phyloP scores from a whole-genome alignment of 768 basidiomycete genomes.

The Asterophora lycoperdoides region DNA sequence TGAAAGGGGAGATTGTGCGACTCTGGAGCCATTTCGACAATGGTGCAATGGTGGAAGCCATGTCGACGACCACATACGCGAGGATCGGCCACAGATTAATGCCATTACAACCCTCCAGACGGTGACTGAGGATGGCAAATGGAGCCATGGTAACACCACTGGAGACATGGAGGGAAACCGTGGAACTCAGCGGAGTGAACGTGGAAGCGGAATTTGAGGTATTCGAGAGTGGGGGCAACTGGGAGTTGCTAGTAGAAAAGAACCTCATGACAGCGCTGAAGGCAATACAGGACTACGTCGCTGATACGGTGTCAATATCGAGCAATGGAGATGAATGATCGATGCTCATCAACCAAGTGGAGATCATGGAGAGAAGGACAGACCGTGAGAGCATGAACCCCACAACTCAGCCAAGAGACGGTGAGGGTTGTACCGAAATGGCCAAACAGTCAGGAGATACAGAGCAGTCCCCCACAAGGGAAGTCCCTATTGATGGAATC shows the following conservation, averaged over 20 bases:
- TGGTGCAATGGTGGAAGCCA: slow-evolving; percentile 21
- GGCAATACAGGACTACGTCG: slow-evolving; percentile 23
- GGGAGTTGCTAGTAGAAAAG: slow-evolving; percentile 28
- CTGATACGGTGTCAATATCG: slow-evolving; percentile 10
- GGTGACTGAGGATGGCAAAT: slow-evolving; percentile 23
- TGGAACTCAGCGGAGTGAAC: neutral
- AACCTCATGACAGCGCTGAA: slow-evolving; percentile 18
- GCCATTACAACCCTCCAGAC: slow-evolving; percentile 1
- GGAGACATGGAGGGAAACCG: slow-evolving; percentile 5
- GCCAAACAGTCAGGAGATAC: too few species aligned
- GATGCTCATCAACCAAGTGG: neutral
- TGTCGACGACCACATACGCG: slow-evolving; percentile 4
- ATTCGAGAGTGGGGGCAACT: slow-evolving; percentile 24
- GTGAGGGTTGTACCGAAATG: too few species aligned
- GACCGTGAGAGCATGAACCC: too few species aligned
- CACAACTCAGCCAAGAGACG: too few species aligned
- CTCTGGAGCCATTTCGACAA: too few species aligned
- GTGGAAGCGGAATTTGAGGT: slow-evolving; percentile 18
- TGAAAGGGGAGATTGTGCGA: neutral
- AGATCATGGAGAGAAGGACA: too few species aligned
- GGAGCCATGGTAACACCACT: slow-evolving; percentile 11
- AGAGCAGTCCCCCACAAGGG: too few species aligned
- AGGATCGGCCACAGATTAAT: neutral
- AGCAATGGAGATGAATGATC: neutral
- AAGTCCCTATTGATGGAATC: too few species aligned